Evolutionary conservation across 139 green algal species (phyloP), one percentile per base, ranked within the genome.

Genomic region (Picochlorum sp.): DNA sequence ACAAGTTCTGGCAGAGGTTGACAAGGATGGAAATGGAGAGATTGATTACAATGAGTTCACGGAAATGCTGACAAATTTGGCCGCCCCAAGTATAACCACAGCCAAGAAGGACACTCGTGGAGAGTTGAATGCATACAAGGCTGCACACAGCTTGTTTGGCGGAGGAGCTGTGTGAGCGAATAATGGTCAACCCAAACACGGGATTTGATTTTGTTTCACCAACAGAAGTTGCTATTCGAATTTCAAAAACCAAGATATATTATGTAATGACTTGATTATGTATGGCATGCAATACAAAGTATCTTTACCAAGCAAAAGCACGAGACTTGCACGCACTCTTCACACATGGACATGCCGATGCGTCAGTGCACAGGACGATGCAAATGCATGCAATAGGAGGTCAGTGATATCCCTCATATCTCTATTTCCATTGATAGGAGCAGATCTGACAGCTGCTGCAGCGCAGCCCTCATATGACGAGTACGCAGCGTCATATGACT

Each of bases 21-120:
- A 93, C 70, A 72, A 66, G 21, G 83, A 89, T 67, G 69, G 70
- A 21, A 77, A 88, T 65, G 86, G 86, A 37, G 58, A 66, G 2
- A 90, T 94, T 21, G 85, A 91, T 63, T 93, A 84, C 61, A 70
- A 84, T 20, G 86, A 93, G 77, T 91, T 94, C 66, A 81, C 73
- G 49, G 56, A 37, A 49, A 85, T 91, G 77, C 87, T 91, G 79
- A 34, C 45, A 24, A 44, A 5, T 8, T 13, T 24, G 13, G 28
- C 54, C 14, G 14, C 28, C 31, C 28, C 8, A 21, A 20, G 4
- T 13, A 30, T 21, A 37, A 30, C 57, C 2, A 16, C 4, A 28
- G 4, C 30, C 24, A 49, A 7, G 37, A 45, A n/a, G n/a, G 47
- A 37, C 28, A 62, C 38, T n/a, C 54, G 68, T 10, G 68, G 68